phyloP scores from a whole-genome alignment of 2,329 filamentous ascomycete genomes.

The Xylariaceae sp. region DNA sequence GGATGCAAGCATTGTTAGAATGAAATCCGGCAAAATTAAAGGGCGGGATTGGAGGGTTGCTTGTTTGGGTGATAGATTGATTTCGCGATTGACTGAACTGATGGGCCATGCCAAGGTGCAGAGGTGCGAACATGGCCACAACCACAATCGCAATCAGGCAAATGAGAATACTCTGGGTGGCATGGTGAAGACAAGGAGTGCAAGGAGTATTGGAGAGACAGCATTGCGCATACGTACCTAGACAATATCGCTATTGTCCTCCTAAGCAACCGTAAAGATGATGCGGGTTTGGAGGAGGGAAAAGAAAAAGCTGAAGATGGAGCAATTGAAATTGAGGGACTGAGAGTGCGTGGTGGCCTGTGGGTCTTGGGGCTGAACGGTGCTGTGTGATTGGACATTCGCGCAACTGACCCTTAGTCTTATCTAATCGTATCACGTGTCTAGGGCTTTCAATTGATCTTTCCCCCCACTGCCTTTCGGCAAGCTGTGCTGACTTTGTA shows the following conservation, averaged over 20 bases:
- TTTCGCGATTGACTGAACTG: no score
- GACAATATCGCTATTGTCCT: slow-evolving; percentile 63
- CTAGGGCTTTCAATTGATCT: slow-evolving; percentile 32
- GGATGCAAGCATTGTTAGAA: slow-evolving; percentile 42
- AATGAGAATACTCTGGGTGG: background rate
- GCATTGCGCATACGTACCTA: no score
- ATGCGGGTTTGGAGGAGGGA: slow-evolving; percentile 41
- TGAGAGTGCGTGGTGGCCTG: slow-evolving; percentile 2
- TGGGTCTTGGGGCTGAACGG: background rate
- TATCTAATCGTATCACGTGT: slow-evolving; percentile 16
- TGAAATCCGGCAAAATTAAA: no score
- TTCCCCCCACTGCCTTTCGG: slow-evolving; percentile 28
- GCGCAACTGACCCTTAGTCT: background rate
- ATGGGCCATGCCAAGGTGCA: no score
- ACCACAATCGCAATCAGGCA: no score
- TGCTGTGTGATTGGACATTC: slow-evolving; percentile 12
- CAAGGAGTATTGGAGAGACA: background rate
- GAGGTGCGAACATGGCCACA: no score
- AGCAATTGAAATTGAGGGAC: slow-evolving; percentile 13
- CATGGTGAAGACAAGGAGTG: background rate
- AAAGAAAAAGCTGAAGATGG: slow-evolving; percentile 29
- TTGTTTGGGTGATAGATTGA: no score
- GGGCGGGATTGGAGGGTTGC: no score
- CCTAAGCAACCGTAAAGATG: slow-evolving; percentile 65
- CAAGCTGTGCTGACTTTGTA: slow-evolving; percentile 6